A percentile compares a stretch with the other conserved stretches of the same genome.
Evolutionary conservation across 176 grass and related monocot species (phyloP).

Genomic region (Carex littledalei): DNA sequence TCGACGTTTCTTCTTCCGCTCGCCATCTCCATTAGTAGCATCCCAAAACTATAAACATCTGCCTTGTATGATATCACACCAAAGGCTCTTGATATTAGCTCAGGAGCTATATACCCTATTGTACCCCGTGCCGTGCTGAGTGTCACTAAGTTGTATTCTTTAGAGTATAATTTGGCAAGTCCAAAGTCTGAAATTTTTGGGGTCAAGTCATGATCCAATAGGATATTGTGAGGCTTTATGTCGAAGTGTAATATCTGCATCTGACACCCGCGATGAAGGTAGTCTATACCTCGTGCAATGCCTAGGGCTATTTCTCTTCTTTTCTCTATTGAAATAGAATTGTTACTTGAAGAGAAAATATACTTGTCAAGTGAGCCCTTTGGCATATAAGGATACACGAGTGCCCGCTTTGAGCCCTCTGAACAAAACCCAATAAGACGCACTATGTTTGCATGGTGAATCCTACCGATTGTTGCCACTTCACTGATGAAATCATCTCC

Average conservation of each 20-base stretch:
- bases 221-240: conserved; percentile 67
- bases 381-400: conserved; percentile 60
- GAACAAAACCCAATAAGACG: conserved; percentile 50
- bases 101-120: conserved; percentile 71
- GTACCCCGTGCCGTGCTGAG: conserved; percentile 56
- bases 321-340: conserved; percentile 24
- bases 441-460: conserved; percentile 57
- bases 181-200: conserved; percentile 72
- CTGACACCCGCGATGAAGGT: conserved; percentile 53
- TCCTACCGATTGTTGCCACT: conserved; percentile 50
- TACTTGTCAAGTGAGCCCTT: conserved; percentile 60
- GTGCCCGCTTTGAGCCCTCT: conserved; percentile 42
- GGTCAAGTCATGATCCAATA: conserved; percentile 30
- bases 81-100: conserved; percentile 54
- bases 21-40: conserved; percentile 30
- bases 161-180: conserved; percentile 50
- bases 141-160: conserved; percentile 34
- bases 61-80: conserved; percentile 43
- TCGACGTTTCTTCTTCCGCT: not conserved
- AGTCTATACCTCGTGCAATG: conserved; percentile 50
- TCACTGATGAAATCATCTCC: conserved; percentile 59
- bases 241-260: conserved; percentile 77
- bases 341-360: conserved; percentile 22
- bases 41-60: conserved; percentile 34
- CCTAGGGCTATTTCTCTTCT: conserved; percentile 41